These are phyloP conservation scores for Aspergillus pseudoglaucus DNA, from an alignment of 2,329 filamentous ascomycete species.

Conservation along the genomic window DNA sequence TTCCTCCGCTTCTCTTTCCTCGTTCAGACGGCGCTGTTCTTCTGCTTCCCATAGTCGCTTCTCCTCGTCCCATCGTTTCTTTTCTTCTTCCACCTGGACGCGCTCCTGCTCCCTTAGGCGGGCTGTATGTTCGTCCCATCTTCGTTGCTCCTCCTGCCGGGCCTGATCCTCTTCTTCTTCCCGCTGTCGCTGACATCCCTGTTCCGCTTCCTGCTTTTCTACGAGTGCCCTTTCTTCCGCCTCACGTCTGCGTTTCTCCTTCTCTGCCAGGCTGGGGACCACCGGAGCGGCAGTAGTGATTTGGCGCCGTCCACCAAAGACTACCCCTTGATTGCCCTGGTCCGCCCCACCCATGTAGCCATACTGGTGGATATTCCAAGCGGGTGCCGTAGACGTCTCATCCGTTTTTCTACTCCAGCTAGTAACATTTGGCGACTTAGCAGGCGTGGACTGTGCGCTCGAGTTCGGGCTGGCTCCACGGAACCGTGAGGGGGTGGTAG, in stretches of 20 bases:
- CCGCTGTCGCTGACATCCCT: slow-evolving; percentile 40
- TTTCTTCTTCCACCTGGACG: slow-evolving; percentile 40
- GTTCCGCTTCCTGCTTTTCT: slow-evolving; percentile 49
- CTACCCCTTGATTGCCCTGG: slow-evolving; percentile 88
- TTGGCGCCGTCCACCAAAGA: slow-evolving; percentile 84
- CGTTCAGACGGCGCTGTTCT: slow-evolving; percentile 62
- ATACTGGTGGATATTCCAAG: slow-evolving; percentile 98
- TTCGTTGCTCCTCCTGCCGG: slow-evolving; percentile 40
- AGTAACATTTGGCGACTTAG: slow-evolving; percentile 61
- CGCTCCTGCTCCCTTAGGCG: slow-evolving; percentile 47
- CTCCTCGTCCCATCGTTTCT: slow-evolving; percentile 46
- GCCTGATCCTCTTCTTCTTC: slow-evolving; percentile 45
- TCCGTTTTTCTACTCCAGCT: slow-evolving; percentile 87
- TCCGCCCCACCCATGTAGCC: slow-evolving; percentile 97
- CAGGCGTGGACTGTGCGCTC: slow-evolving; percentile 51
- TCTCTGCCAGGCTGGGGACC: slow-evolving; percentile 77
- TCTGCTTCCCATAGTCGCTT: slow-evolving; percentile 67
- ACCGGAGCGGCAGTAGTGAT: slow-evolving; percentile 77
- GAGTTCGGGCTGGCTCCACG: slow-evolving; percentile 39
- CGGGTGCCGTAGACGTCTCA: slow-evolving; percentile 72
- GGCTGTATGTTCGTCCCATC: slow-evolving; percentile 43
- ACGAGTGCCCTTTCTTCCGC: slow-evolving; percentile 49
- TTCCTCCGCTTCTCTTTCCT: slow-evolving; percentile 67
- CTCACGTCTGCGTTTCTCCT: slow-evolving; percentile 62
- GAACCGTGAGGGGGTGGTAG: slow-evolving; percentile 28